Conservation (phyloP, 345 rosid species). For the Camelina hispida region DNA sequence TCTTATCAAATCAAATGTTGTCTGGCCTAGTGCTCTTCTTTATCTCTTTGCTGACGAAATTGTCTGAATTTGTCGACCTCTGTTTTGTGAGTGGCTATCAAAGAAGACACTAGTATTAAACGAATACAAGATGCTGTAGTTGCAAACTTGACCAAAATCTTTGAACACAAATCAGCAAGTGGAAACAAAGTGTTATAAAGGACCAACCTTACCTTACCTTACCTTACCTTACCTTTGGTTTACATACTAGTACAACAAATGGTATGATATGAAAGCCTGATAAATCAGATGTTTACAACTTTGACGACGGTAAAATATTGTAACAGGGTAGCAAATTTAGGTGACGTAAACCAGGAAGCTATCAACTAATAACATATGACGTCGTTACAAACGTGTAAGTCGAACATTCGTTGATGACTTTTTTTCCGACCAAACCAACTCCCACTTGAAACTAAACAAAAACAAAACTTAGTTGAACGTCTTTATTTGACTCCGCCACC, state of each 20-base stretch:
- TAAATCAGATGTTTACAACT: no score
- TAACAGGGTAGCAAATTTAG: background rate
- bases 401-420: slow-evolving; percentile 20
- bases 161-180: background rate
- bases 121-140: no score
- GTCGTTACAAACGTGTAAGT: slow-evolving; percentile 30
- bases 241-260: no score
- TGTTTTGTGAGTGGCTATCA: background rate
- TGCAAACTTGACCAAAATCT: background rate
- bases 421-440: slow-evolving; percentile 45
- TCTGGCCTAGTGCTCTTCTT: background rate
- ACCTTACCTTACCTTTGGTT: background rate
- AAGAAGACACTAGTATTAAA: background rate
- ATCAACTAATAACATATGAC: background rate
- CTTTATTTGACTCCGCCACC: slow-evolving; percentile 31
- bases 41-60: background rate
- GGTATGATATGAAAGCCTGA: no score
- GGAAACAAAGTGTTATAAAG: background rate
- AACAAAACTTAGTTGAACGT: slow-evolving; percentile 36
- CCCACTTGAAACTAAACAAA: slow-evolving; percentile 10
- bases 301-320: no score
- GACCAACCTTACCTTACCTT: background rate
- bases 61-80: background rate
- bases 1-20: slow-evolving; percentile 3
- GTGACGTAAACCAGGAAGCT: background rate